Evolutionary conservation across 2,329 filamentous ascomycete species (phyloP).

Genomic region (Fusarium mangiferae): DNA sequence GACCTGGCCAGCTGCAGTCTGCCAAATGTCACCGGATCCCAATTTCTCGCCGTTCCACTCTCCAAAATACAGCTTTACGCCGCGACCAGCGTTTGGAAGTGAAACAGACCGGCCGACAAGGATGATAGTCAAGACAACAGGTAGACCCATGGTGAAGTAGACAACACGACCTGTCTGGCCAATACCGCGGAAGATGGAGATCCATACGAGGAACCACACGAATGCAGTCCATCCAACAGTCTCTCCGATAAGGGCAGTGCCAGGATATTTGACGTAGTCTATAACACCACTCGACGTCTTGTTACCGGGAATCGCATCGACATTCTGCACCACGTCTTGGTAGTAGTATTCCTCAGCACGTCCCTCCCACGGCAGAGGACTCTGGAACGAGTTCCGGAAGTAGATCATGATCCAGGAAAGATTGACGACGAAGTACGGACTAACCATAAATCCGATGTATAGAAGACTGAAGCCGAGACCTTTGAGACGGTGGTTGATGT

Average conservation of each 20-base stretch:
- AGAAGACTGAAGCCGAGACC: conserved; percentile 64
- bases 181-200: conserved; percentile 69
- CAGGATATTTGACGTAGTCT: conserved; percentile 59
- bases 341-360: conserved; percentile 64
- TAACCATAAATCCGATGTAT: conserved; percentile 65
- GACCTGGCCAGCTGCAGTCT: conserved; percentile 68
- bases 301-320: conserved; percentile 53
- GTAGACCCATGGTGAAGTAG: conserved; percentile 71
- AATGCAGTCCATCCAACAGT: conserved; percentile 68
- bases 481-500: conserved; percentile 62
- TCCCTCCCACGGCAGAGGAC: conserved; percentile 64
- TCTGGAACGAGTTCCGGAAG: conserved; percentile 65
- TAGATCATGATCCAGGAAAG: conserved; percentile 69
- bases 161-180: conserved; percentile 67
- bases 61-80: conserved; percentile 59
- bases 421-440: conserved; percentile 66
- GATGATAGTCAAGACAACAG: conserved; percentile 66
- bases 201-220: conserved; percentile 68
- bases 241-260: conserved; percentile 60
- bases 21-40: conserved; percentile 63
- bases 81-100: conserved; percentile 63
- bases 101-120: conserved; percentile 65
- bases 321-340: conserved; percentile 59
- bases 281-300: conserved; percentile 53
- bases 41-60: conserved; percentile 62